Evolutionary conservation across 371 early-diverging fungal species (phyloP), one percentile per base, ranked within the genome.

Genomic region (Haplosporangium sp.): DNA sequence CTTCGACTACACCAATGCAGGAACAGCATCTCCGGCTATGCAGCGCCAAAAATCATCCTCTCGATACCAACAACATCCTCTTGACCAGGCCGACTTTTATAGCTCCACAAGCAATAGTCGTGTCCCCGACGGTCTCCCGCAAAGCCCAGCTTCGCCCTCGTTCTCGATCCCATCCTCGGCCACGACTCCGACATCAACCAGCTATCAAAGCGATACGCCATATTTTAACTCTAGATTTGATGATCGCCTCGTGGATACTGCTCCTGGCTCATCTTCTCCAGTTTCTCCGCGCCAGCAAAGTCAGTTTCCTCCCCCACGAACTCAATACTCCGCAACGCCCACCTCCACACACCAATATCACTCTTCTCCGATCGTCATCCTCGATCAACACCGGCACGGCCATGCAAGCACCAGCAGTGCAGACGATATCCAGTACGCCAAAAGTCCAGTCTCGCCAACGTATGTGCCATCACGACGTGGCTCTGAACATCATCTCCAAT

Each of bases 161-260:
- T 68, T 68, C 53, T 68, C 69, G 40, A 68, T 67, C 51, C 68
- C 74, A 38, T 74, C 74, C 40, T 64, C 74, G 57, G 76, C 67
- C n/a, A 69, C 76, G 21, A 75, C 70, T 4, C 70, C 69, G 6
- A 68, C 74, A 2, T 68, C 74, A 10, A 41, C 57, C 41, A 63
- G 47, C 55, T 67, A 72, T 36, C 42, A 61, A 18, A 67, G 55
- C 47, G 74, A 67, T 53, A 18, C 55, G 14, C 63, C 67, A 14
- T 73, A 66, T 67, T 58, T 59, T 9, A 61, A 48, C 40, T 48
- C 68, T 29, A 53, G 55, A 50, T 63, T 48, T 29, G 67, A 73
- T 16, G 67, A 67, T 57, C 59, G 62, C n/a, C n/a, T 53, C n/a
- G 50, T 23, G 13, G 70, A 70, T 63, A 38, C 43, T 45, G 48